Conservation (phyloP, 371 early-diverging fungal species). For the Basidiobolus meristosporus region DNA sequence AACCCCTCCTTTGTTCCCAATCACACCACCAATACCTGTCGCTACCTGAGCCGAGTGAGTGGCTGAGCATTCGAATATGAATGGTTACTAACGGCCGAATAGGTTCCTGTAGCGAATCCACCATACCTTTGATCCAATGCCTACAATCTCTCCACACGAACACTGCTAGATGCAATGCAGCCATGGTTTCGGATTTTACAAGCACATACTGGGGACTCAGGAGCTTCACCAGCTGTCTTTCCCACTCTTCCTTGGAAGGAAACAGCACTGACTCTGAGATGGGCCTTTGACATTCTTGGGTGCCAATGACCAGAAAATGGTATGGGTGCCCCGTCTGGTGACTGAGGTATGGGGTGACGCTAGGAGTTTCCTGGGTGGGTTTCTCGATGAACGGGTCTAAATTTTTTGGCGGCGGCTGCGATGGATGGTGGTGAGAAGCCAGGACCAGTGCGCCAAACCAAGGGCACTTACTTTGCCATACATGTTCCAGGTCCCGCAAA, state of each 20-base stretch:
- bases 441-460: too few species aligned
- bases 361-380: too few species aligned
- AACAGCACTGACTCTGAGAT: slow-evolving; percentile 35
- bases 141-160: slow-evolving; percentile 34
- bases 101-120: too few species aligned
- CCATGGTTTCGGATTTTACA: slow-evolving; percentile 35
- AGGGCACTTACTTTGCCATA: slow-evolving; percentile 26
- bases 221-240: slow-evolving; percentile 16
- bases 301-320: slow-evolving; percentile 45
- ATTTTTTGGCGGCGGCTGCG: too few species aligned
- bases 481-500: slow-evolving; percentile 62
- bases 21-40: slow-evolving; percentile 37
- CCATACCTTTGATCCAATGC: slow-evolving; percentile 22
- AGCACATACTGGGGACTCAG: slow-evolving; percentile 26
- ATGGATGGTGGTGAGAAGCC: too few species aligned
- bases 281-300: slow-evolving; percentile 53
- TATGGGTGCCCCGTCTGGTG: slow-evolving; percentile 14
- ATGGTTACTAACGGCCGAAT: too few species aligned
- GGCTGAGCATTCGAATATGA: too few species aligned
- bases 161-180: slow-evolving; percentile 44
- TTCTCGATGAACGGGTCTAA: too few species aligned
- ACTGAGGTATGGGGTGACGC: too few species aligned
- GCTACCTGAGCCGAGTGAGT: slow-evolving; percentile 8
- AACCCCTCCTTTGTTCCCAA: slow-evolving; percentile 70
- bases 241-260: slow-evolving; percentile 34